phyloP scores from a whole-genome alignment of 2,329 filamentous ascomycete species.

The Fusarium nanum region DNA sequence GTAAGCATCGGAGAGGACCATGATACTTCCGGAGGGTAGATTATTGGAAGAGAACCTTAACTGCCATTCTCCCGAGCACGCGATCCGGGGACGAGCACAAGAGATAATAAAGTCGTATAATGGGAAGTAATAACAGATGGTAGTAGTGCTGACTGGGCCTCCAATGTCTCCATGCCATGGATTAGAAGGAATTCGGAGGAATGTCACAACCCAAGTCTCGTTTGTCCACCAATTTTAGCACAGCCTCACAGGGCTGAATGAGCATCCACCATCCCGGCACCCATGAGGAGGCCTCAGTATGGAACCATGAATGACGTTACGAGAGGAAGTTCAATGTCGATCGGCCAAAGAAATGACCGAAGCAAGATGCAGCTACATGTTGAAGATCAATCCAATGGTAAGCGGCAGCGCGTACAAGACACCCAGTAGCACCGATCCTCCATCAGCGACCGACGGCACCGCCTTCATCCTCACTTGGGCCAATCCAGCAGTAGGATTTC shows the following conservation, averaged over 20 bases:
- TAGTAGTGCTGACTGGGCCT: not conserved
- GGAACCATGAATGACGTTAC: not conserved
- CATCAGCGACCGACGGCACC: not conserved
- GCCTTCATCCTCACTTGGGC: not conserved
- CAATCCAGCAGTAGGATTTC: not conserved
- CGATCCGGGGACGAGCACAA: not conserved
- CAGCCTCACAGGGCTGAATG: constrained; percentile 9
- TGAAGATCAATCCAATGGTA: not conserved
- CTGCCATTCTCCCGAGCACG: not conserved
- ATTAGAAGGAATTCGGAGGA: not conserved
- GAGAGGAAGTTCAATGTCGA: no score
- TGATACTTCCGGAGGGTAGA: not conserved
- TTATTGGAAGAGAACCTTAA: not conserved
- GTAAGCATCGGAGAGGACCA: not conserved
- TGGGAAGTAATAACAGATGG: not conserved
- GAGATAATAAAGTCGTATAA: not conserved
- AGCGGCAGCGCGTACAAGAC: not conserved
- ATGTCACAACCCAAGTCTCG: not conserved
- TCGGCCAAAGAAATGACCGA: no score
- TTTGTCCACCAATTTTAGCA: not conserved
- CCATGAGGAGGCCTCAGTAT: not conserved
- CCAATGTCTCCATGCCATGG: not conserved
- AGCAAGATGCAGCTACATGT: accelerated
- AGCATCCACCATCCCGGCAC: not conserved
- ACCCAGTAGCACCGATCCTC: not conserved